Evolutionary conservation across 495 filamentous ascomycete genomes (phyloP), one percentile per base, ranked within the genome.

Genomic region (Daldinia loculata): DNA sequence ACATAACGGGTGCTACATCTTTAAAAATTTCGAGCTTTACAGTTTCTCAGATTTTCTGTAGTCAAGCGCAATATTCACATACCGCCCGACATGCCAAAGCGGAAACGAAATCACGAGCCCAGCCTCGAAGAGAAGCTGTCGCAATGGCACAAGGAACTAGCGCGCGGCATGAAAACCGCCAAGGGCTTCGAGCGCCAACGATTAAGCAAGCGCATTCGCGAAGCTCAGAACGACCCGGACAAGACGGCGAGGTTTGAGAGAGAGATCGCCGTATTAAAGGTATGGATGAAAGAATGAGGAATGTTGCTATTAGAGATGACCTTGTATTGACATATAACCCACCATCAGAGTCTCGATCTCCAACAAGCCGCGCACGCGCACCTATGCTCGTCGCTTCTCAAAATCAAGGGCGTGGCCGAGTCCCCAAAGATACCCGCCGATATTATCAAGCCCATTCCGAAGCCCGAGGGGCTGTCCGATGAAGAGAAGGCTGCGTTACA

Each of bases 171-270:
- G 39, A 97, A 95, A 78, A 82, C 87, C 1, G 92, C 91, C 27
- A 93, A 93, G 64, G 93, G 92, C 15, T 95, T 95, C 77, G 94
- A 97, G 81, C 84, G 93, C 69, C 94, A 97, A 80, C 97, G 97
- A 63, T 84, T 94, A 50, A 89, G 91, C 32, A 89, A 93, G 59
- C 82, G 93, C 38, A 82, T 91, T 24, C 94, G 91, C 78, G 88
- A 88, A 15, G 88, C 89, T 22, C 82, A 85, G n/a, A 30, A 11
- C 27, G 68, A 74, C 17, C 80, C 85, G 15, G 82, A 83, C 19
- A 83, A 87, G 76, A 68, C 79, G 24, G 74, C 78, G 36, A 81
- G 92, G 19, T 77, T 95, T n/a, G 85, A 90, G 67, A 87, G 85
- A 55, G 94, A 97, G 80, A 84, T 93, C 45, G 81, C 86, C 29